A percentile compares a stretch with the other conserved stretches of the same genome.
Conservation (phyloP, 2,329 filamentous ascomycete species). For the Trichoderma asperellum region DNA sequence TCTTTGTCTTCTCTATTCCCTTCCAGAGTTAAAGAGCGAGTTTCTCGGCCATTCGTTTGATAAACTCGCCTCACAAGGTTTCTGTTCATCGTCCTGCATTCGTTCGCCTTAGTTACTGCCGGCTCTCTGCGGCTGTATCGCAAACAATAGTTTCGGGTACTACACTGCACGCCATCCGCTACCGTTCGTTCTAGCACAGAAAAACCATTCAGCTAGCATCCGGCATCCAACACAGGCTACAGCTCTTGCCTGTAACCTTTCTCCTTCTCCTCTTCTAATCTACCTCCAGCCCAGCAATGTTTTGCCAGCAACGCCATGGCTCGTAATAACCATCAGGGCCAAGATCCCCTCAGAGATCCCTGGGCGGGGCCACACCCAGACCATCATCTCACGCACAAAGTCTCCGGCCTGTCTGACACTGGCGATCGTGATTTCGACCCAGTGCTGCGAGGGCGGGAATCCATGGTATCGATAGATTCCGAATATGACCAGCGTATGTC, state of each 20-base stretch:
- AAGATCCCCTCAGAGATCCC: constrained; percentile 37
- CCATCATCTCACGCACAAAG: constrained; percentile 38
- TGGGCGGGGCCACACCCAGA: constrained; percentile 29
- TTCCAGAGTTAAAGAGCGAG: background rate
- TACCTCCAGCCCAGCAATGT: constrained; percentile 35
- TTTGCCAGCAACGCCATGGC: constrained; percentile 36
- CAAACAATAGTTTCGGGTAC: background rate
- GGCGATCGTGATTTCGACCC: constrained; percentile 33
- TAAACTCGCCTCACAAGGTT: background rate
- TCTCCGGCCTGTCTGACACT: constrained; percentile 43
- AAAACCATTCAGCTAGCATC: background rate
- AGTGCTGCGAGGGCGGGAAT: constrained; percentile 37
- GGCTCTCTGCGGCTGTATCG: background rate
- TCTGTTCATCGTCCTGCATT: background rate
- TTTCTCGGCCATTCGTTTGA: background rate
- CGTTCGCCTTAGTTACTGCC: background rate
- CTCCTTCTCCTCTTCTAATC: background rate
- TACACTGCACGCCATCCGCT: background rate
- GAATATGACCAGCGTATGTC: constrained; percentile 25
- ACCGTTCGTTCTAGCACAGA: background rate
- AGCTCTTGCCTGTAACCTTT: background rate
- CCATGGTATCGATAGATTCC: constrained; percentile 32
- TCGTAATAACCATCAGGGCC: constrained; percentile 39
- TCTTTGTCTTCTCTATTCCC: background rate
- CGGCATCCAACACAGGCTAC: background rate